Percentiles rank a stretch among this genome's conserved stretches.
Evolutionary conservation across 1,139 yeast species (phyloP).

Genomic region (Suhomyces anneliseae): DNA sequence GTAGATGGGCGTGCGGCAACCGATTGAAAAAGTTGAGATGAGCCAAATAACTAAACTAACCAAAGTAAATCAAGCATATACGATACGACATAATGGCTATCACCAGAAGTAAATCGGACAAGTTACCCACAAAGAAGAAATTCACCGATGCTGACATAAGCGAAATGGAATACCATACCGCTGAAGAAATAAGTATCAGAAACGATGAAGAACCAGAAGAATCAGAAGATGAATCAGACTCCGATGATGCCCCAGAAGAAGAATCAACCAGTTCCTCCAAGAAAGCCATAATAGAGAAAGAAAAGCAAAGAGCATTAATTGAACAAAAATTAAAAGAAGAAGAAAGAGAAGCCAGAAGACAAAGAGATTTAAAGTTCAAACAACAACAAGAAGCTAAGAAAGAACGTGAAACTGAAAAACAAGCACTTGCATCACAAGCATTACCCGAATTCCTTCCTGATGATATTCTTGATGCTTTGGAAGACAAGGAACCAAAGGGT

Average conservation of each 20-base stretch:
- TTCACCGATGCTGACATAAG: slow-evolving; percentile 18
- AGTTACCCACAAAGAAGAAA: slow-evolving; percentile 19
- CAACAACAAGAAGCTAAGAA: slow-evolving; percentile 48
- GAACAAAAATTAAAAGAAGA: slow-evolving; percentile 34
- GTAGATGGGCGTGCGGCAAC: slow-evolving; percentile 1
- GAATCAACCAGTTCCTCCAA: slow-evolving; percentile 36
- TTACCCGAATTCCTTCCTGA: slow-evolving; percentile 55
- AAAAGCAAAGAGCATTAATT: slow-evolving; percentile 33
- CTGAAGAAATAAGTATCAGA: slow-evolving; percentile 18
- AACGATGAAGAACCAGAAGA: slow-evolving; percentile 17
- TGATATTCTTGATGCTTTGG: slow-evolving; percentile 39
- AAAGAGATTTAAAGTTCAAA: slow-evolving; percentile 45
- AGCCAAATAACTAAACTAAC: neutral
- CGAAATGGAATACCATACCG: slow-evolving; percentile 19
- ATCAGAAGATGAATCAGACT: slow-evolving; percentile 22
- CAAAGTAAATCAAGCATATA: neutral
- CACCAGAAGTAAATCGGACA: slow-evolving; percentile 18
- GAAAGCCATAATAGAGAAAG: slow-evolving; percentile 32
- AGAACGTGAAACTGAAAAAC: slow-evolving; percentile 23
- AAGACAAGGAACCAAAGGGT: slow-evolving; percentile 15
- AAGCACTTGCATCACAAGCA: slow-evolving; percentile 23
- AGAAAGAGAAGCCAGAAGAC: slow-evolving; percentile 51
- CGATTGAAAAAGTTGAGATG: slow-evolving; percentile 5
- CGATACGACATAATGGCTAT: slow-evolving; percentile 15
- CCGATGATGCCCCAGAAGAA: slow-evolving; percentile 53